Conservation (phyloP, 495 filamentous ascomycete genomes). For the Daldinia childiae region DNA sequence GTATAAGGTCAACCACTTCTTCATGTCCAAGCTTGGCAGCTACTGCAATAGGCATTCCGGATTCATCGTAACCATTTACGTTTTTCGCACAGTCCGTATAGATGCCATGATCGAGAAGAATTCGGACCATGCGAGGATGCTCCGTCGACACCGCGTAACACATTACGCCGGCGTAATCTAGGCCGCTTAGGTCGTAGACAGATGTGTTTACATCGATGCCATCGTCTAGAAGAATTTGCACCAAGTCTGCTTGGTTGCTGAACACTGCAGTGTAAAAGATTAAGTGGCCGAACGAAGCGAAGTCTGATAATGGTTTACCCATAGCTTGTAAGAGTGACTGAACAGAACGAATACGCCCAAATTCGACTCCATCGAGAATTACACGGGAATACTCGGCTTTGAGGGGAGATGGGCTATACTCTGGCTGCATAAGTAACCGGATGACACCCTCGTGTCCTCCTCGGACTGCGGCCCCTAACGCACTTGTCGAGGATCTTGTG, state of each 20-base stretch:
- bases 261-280: background rate
- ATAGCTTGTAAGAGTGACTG: background rate
- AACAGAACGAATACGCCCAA: background rate
- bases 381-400: background rate
- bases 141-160: background rate
- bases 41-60: background rate
- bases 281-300: background rate
- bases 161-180: too few species aligned
- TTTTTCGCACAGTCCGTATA: too few species aligned
- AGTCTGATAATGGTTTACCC: background rate
- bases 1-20: slow-evolving; percentile 1
- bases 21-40: background rate
- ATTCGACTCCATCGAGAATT: background rate
- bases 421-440: background rate
- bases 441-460: slow-evolving; percentile 11
- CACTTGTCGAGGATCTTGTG: background rate
- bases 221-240: slow-evolving; percentile 1
- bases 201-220: background rate
- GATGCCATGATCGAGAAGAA: slow-evolving; percentile 1
- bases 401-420: background rate
- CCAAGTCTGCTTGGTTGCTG: background rate
- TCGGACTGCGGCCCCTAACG: slow-evolving; percentile 1
- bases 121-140: background rate
- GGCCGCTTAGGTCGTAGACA: too few species aligned
- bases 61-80: too few species aligned